Evolutionary conservation across 2,329 filamentous ascomycete species (phyloP), one percentile per base, ranked within the genome.

Genomic region (Elsinoe ampelina): DNA sequence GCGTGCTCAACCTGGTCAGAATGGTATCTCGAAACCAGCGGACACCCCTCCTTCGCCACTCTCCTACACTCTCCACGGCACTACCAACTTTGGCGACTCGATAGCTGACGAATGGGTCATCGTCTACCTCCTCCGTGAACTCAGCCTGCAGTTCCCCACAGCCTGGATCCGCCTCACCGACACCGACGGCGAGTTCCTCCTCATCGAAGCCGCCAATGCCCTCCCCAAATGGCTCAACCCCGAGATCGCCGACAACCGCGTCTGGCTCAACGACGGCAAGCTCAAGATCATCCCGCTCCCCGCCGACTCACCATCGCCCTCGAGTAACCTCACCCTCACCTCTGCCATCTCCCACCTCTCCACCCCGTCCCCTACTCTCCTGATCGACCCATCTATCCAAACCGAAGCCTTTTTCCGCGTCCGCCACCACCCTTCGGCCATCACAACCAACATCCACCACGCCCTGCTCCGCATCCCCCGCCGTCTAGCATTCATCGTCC

Each of bases 71-170:
- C 63, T 98, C 5, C 80, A 82, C 61, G 92, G 92, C 17, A 76
- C 78, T 54, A 93, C 89, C 0, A 87, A 92, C 68, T 97, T 90
- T 65, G 91, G 92, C 7, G 95, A 98, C 71, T 93, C 90, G 0
- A 84, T 97, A 3, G 92, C 95, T 66, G 93, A 98, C 65, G 95
- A 98, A 74, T 98, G 93, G 95, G 80, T 97, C 5, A 85, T 97
- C 59, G 91, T 97, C 17, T 95, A 91, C 72, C 74, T 97, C 4
- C 76, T 98, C 30, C 83, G 87, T 43, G 86, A 95, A 71, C 73
- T 97, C 63, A 91, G 85, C 63, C 86, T 79, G 63, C 77, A 80
- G 36, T 87, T 87, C 64, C 75, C 82, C 3, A 78, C 86, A 59
- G 76, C 90, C 6, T 98, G 92, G 91, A 80, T 90, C 47, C 84